Conservation (phyloP, 768 basidiomycete genomes). For the Lactifluus volemus region DNA sequence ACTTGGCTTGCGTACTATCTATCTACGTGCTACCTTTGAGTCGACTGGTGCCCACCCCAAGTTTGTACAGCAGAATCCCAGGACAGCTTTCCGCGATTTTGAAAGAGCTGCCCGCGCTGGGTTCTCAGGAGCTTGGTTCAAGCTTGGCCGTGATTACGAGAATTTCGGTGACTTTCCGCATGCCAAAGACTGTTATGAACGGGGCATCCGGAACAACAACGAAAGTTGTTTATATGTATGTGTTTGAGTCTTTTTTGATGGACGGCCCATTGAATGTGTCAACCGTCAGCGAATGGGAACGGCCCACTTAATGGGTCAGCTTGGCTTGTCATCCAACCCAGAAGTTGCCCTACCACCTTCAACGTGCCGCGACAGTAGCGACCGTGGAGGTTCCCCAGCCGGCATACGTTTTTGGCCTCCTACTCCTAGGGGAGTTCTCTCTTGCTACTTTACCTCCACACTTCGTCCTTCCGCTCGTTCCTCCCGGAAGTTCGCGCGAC, state of each 20-base stretch:
- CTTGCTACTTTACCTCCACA: conserved; percentile 44
- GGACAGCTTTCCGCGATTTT: conserved; percentile 82
- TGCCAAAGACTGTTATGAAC: conserved; percentile 81
- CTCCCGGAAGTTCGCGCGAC: conserved; percentile 36
- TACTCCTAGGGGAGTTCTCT: conserved; percentile 80
- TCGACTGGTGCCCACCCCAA: conserved; percentile 65
- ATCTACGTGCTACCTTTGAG: conserved; percentile 65
- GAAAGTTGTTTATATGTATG: conserved; percentile 70
- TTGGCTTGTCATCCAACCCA: conserved; percentile 48
- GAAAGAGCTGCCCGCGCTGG: conserved; percentile 77
- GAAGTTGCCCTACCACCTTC: conserved; percentile 58
- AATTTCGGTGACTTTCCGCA: conserved; percentile 64
- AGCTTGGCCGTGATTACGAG: conserved; percentile 87
- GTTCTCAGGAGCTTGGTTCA: conserved; percentile 79
- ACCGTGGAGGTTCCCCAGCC: conserved; percentile 77
- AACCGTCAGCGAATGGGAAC: conserved; percentile 76
- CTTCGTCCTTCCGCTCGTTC: conserved; percentile 48
- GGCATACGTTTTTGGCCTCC: conserved; percentile 80
- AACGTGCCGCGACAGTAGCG: conserved; percentile 66
- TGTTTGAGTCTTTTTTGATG: conserved; percentile 9
- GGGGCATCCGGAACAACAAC: conserved; percentile 65
- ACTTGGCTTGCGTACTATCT: conserved; percentile 70
- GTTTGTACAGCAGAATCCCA: conserved; percentile 54
- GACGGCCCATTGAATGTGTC: conserved; percentile 1
- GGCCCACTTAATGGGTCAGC: conserved; percentile 85